Base-by-base conservation (phyloP, 768 basidiomycete species). In the Lentinus brumalis region DNA sequence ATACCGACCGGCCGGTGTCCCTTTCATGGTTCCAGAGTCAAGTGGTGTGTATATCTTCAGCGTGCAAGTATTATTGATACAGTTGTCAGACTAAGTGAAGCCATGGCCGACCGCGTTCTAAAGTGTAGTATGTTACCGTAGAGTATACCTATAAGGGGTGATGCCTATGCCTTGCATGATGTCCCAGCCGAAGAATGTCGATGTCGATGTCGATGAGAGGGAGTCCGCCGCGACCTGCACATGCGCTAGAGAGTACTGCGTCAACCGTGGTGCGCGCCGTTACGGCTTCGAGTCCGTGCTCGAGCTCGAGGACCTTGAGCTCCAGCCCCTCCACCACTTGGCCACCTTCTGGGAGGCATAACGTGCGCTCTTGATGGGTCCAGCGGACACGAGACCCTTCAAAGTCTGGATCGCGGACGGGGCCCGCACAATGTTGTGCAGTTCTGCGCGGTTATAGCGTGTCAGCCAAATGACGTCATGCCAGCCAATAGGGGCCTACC, bases 381-480 rank as follows among this genome's bases (percentile, higher is more conserved):
- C 95, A 9, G 92, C 91, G 59, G 88, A 94, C 18, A 90, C 83
- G 50, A 98, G 70, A 30, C 95, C 94, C 75, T 97, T 98, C 60
- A 92, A 65, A 5, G 89, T 81, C 77, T 98, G 95, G 9, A 91
- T 78, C 1, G 91, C 85, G 14, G 95, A 92, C 5, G 95, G 94
- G 66, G 85, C 82, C 64, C 89, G 81, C 45, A 96, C 94, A 70
- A 95, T 94, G 18, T 76, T 75, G 55, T 79, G 74, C 78, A 94
- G 86, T 75, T 94, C 94, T 94, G 62, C 31, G 55, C 32, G 49
- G 42, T 15, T 38, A 46, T 21, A 40, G 53, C 41, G 32, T n/a
- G 47, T 58, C n/a, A 49, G 49, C 31, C 30, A n/a, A 4, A 2
- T 5, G 16, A 10, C 21, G n/a, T 18, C 35, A 15, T 42, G 21